Conservation (phyloP, 768 basidiomycete species). For the Omphalotus guepiniiformis region DNA sequence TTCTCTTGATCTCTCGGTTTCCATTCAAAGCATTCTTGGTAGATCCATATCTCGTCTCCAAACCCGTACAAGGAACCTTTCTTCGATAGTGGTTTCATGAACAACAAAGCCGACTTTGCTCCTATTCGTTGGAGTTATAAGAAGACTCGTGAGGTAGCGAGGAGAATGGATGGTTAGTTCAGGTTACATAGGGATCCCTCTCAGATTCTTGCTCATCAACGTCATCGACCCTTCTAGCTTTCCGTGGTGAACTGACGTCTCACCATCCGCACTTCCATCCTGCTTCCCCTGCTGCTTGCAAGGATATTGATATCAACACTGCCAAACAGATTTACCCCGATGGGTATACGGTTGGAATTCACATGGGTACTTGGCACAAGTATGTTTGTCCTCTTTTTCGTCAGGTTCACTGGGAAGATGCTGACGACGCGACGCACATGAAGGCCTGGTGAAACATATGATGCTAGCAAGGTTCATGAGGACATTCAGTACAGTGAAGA, state of each 20-base stretch:
- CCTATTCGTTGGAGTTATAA: constrained; percentile 78
- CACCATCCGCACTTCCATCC: constrained; percentile 77
- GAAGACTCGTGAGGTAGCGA: constrained; percentile 67
- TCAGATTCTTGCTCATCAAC: background rate
- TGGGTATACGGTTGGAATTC: constrained; percentile 63
- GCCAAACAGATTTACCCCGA: constrained; percentile 59
- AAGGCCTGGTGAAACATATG: constrained; percentile 49
- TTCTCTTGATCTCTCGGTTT: background rate
- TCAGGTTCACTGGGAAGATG: too few species aligned
- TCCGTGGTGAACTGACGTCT: constrained; percentile 67
- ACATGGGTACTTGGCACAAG: constrained; percentile 67
- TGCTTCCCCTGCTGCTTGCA: constrained; percentile 51
- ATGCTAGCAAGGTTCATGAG: constrained; percentile 54
- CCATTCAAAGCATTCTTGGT: background rate
- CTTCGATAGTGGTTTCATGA: constrained; percentile 79
- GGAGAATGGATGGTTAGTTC: constrained; percentile 60
- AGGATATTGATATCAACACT: constrained; percentile 65
- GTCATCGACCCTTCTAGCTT: constrained; percentile 35
- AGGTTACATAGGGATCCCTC: background rate
- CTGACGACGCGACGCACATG: too few species aligned
- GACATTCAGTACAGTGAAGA: constrained; percentile 64
- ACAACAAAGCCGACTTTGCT: constrained; percentile 72
- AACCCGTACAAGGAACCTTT: constrained; percentile 60
- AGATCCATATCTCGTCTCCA: constrained; percentile 60
- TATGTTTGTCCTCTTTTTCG: constrained; percentile 19